These are phyloP conservation scores for Phialocephala sp. DNA, from an alignment of 2,329 filamentous ascomycete species.

Conservation along the genomic window DNA sequence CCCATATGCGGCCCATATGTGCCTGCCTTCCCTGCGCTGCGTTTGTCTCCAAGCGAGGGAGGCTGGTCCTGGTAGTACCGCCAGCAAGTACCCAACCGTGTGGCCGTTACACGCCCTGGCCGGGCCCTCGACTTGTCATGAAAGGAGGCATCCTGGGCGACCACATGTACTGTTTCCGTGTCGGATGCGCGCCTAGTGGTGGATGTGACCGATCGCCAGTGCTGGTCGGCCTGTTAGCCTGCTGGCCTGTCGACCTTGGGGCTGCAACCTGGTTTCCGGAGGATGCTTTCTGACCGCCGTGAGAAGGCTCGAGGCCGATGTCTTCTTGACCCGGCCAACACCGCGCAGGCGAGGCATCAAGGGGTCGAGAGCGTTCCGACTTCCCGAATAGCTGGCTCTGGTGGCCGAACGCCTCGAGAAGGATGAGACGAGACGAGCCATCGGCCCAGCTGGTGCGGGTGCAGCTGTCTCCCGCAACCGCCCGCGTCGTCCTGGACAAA, in stretches of 20 bases:
- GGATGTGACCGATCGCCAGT: slow-evolving; percentile 8
- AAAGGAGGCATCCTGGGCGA: slow-evolving; percentile 12
- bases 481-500: background rate
- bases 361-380: slow-evolving; percentile 12
- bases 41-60: background rate
- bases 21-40: too few relatives aligned
- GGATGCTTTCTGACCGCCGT: background rate
- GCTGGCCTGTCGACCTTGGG: slow-evolving; percentile 21
- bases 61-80: slow-evolving; percentile 2
- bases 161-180: slow-evolving; percentile 21
- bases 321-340: slow-evolving; percentile 1
- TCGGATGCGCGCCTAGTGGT: slow-evolving; percentile 14
- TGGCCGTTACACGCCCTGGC: slow-evolving; percentile 8
- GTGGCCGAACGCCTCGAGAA: slow-evolving; percentile 1
- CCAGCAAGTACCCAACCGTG: slow-evolving; percentile 7
- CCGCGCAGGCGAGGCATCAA: background rate
- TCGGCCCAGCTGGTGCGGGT: background rate
- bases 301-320: slow-evolving; percentile 13
- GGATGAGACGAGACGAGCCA: background rate
- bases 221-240: slow-evolving; percentile 1
- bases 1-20: background rate
- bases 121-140: background rate
- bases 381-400: slow-evolving; percentile 17
- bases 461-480: background rate
- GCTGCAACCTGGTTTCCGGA: slow-evolving; percentile 14